A percentile compares a stretch with the other conserved stretches of the same genome.
Evolutionary conservation across 176 grass and related monocot genomes (phyloP).

Genomic region (Phoenix dactylifera): DNA sequence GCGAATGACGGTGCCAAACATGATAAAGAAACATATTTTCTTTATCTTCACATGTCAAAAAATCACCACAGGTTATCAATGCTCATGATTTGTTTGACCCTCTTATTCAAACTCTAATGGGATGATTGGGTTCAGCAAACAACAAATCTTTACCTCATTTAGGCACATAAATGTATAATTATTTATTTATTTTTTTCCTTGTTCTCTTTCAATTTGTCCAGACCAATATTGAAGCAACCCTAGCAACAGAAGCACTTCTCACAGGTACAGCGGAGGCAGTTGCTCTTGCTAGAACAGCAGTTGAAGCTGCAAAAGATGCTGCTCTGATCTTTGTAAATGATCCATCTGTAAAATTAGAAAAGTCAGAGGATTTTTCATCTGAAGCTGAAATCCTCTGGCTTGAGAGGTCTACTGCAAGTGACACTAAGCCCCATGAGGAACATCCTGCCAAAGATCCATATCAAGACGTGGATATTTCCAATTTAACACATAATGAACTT

Average conservation of each 20-base stretch:
- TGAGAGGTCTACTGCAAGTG: neutral
- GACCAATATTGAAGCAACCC: slow-evolving; percentile 24
- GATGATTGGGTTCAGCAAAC: neutral
- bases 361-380: slow-evolving; percentile 15
- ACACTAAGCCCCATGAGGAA: neutral
- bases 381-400: neutral
- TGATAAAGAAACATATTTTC: no score
- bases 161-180: neutral
- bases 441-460: slow-evolving; percentile 23
- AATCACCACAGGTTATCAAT: no score
- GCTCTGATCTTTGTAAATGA: slow-evolving; percentile 24
- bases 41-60: no score
- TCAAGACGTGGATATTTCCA: slow-evolving; percentile 14
- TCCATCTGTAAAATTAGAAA: slow-evolving; percentile 16
- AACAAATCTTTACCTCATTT: neutral
- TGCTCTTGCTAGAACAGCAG: slow-evolving; percentile 54
- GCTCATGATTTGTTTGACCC: no score
- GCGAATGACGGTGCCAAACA: no score
- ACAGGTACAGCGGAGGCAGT: slow-evolving; percentile 38
- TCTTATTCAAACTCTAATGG: no score
- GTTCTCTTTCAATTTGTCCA: neutral
- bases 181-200: neutral
- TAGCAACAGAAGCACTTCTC: slow-evolving; percentile 35
- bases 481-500: slow-evolving; percentile 11
- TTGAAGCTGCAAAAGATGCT: slow-evolving; percentile 37